Percentiles rank a stretch among this genome's conserved stretches.
phyloP scores from a whole-genome alignment of 1,284 basidiomycete species.

The Cystobasidiaceae sp. region DNA sequence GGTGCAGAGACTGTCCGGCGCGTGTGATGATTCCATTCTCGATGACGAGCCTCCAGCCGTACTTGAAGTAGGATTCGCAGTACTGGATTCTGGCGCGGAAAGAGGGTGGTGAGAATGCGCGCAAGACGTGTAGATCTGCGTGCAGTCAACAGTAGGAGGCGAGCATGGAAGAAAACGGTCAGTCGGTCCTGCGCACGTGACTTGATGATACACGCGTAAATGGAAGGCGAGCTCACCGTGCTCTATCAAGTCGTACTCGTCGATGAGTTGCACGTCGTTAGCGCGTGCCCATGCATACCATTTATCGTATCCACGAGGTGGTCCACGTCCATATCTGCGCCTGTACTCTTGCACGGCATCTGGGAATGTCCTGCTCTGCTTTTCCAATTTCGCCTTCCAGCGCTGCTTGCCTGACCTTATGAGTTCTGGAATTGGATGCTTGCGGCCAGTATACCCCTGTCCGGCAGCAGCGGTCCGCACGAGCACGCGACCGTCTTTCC shows the following conservation, averaged over 20 bases:
- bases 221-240: not conserved
- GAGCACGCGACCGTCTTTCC: not conserved
- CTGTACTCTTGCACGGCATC: conserved; percentile 41
- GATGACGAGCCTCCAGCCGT: conserved; percentile 36
- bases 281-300: conserved; percentile 33
- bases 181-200: not conserved
- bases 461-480: not conserved
- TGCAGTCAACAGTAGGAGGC: not conserved
- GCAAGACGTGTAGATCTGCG: conserved; percentile 37
- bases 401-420: not conserved
- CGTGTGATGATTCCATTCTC: conserved; percentile 32
- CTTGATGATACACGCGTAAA: not conserved
- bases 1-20: conserved; percentile 35
- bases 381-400: conserved; percentile 37
- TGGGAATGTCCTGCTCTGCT: conserved; percentile 37
- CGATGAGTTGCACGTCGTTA: not conserved
- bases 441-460: not conserved
- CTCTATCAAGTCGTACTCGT: not conserved
- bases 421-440: not conserved
- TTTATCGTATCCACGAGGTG: conserved; percentile 42
- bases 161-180: not conserved
- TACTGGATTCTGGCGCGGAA: conserved; percentile 34
- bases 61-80: conserved; percentile 23
- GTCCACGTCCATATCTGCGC: conserved; percentile 37
- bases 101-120: conserved; percentile 36